Evolutionary conservation across 805 yeast genomes (phyloP), one percentile per base, ranked within the genome.

Genomic region (Candida ficus): DNA sequence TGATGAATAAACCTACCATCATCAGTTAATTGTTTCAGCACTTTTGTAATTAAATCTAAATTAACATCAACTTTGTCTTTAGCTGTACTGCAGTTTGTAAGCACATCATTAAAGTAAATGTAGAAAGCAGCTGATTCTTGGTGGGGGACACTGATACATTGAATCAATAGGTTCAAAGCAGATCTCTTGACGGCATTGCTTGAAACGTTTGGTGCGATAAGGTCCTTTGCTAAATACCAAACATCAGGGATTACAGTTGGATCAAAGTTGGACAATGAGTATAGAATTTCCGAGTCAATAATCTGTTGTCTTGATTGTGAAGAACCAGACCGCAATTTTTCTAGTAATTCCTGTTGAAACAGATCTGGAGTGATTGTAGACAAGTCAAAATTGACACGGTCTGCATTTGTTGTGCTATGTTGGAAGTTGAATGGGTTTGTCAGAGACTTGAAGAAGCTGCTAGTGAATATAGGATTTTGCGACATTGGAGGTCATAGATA

Each of bases 221-320:
- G 60, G 37, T 71, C 75, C 44, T 74, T 64, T 0, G 83, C 80
- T 38, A 78, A 62, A 56, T 80, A 77, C 96, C 96, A 87, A 2
- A 86, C 68, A 46, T 83, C 89, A 0, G 86, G 79, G 4, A 85
- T 68, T 3, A 83, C 73, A 0, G 80, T 68, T 3, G 78, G 70
- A 4, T 80, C 65, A 37, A 69, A 70, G 35, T 69, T 73, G 18
- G 70, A 70, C 3, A 86, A 58, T 4, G 76, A 65, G 2, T 68
- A 68, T 7, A 73, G 62, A 31, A 87, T 59, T 17, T 43, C 46
- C 17, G 69, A 59, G 2, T 64, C 65, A 0, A 84, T 78, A 0
- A 83, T 78, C 2, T 70, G 64, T 2, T 73, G 64, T 45, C 80
- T 62, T 10, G 55, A 39, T 17, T 69, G 53, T 8, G 60, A 43